Evolutionary conservation across 805 yeast species (phyloP), one percentile per base, ranked within the genome.

Genomic region (Candida ficus): DNA sequence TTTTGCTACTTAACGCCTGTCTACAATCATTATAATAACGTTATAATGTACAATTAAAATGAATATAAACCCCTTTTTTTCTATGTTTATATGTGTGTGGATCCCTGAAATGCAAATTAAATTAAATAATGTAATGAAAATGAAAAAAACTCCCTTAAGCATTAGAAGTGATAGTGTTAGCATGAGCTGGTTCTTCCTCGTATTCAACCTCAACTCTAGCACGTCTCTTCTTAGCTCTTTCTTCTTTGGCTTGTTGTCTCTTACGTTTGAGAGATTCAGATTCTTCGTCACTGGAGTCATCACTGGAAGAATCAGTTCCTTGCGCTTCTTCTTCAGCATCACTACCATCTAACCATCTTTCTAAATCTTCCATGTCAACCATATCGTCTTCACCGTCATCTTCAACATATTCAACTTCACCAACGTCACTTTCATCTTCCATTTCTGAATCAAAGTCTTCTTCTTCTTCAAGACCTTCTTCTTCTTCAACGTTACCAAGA

Each of bases 311-410:
- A n/a, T 66, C 60, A 27, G 54, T 51, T 11, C 56, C 59, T 10
- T 53, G n/a, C n/a, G n/a, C 33, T 49, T 58, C 30, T 58, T 64
- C 47, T 28, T 65, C 79, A 30, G 70, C 61, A 34, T 60, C 71
- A 42, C 62, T 57, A 25, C 76, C 82, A 33, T 62, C 86, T 39
- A 84, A 68, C 97, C 97, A 91, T 63, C 78, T 81, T 63, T 90
- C 93, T 49, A 90, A 68, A 54, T 91, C 96, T 67, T 90, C 97
- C 68, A 91, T 76, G 58, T 93, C 97, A 20, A 88, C 96, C 50
- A 88, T 89, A 45, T 83, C 95, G 18, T 85, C 95, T 13, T 83
- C 95, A 42, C 85, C 96, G 38, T 85, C 96, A 47, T 80, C 96
- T 51, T 80, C 89, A 38, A 88, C 96, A 56, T 82, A 86, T 61